Base-by-base conservation (phyloP, 2,329 filamentous ascomycete species). In the Eutypella sp. region DNA sequence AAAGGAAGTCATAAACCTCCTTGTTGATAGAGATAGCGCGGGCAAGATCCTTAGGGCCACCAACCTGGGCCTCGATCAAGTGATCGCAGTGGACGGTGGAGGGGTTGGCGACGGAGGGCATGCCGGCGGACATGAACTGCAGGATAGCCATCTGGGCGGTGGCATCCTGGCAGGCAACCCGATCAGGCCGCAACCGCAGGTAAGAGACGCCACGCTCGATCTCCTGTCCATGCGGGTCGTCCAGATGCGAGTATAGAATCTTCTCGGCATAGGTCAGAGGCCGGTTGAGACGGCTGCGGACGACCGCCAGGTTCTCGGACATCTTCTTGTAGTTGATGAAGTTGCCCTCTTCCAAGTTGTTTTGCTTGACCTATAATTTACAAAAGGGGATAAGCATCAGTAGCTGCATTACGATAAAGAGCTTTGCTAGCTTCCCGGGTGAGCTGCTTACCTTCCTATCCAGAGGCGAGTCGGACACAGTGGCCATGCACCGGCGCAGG, bases 281-380 rank as follows among this genome's bases (percentile, higher is more conserved):
- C 60, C 89, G 85, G 76, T 96, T 95, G 57, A 99, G 81, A 64
- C 93, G 85, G 62, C 76, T 71, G 65, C 93, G 88, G 59, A 99
- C 93, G 69, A 99, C 83, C 63, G 83, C 77, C 50, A 99, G 82
- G 81, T 96, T 97, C 78, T 97, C 91, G 61, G 87, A 90, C 90
- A 97, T 96, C 82, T 96, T 96, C 82, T 89, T 90, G 71, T 99
- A 99, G 81, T 96, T 96, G 80, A 97, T 96, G 79, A 89, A 96
- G 81, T 95, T 93, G 71, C 81, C 82, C 71, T 90, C 87, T 75
- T 99, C 93, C 79, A 84, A 89, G 75, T 89, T 96, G 79, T 92
- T 95, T 81, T 97, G 96, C 72, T 86, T 87, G 70, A 99, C 78
- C 78, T 82, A 49, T 53, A 42, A 37, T 48, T 57, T 52, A 58